Base-by-base conservation (phyloP, 2,329 filamentous ascomycete genomes). In the Chaetomium strumarium region DNA sequence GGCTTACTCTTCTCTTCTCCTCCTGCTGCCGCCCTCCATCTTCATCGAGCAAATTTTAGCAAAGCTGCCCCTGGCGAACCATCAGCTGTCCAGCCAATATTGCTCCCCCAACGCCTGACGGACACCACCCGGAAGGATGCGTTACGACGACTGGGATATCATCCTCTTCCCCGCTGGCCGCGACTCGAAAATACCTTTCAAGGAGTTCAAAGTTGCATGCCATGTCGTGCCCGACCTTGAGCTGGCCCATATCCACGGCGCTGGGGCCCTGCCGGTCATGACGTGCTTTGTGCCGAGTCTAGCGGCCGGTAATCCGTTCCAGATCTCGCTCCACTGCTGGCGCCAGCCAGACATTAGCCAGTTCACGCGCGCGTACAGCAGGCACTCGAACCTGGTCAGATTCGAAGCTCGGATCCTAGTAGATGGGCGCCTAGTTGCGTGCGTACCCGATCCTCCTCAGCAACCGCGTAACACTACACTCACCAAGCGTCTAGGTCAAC, bases 101-200 rank as follows among this genome's bases (percentile, higher is more conserved):
- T 34, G 33, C 33, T 12, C 4, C 33, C 14, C 33, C 5, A n/a
- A 7, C 4, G 7, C 24, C 24, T 24, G 4, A 4, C 24, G 24
- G 24, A 24, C 24, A 24, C 24, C 33, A 10, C 33, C 31, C 54
- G 17, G 24, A 57, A 57, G 30, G 30, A 95, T 95, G 90, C 84
- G 89, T 54, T 95, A 86, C 75, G 80, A 89, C 61, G 83, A 89
- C 63, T 95, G 89, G 90, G 90, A 95, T 63, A 79, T 93, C 51
- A 80, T 95, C 40, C 75, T 95, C 56, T 95, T 95, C 66, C 85
- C 88, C 0, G 72, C 73, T 14, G 61, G 55, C 16, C 69, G 68
- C 56, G 77, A 79, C 55, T 83, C 77, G 61, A 84, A 82, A 61
- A 66, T 86, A 12, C 90, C 90, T 1, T 69, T 91, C 51, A 87